Percentiles rank a stretch among this genome's conserved stretches.
Evolutionary conservation across 2,329 filamentous ascomycete genomes (phyloP).

Genomic region (Claviceps paspali): DNA sequence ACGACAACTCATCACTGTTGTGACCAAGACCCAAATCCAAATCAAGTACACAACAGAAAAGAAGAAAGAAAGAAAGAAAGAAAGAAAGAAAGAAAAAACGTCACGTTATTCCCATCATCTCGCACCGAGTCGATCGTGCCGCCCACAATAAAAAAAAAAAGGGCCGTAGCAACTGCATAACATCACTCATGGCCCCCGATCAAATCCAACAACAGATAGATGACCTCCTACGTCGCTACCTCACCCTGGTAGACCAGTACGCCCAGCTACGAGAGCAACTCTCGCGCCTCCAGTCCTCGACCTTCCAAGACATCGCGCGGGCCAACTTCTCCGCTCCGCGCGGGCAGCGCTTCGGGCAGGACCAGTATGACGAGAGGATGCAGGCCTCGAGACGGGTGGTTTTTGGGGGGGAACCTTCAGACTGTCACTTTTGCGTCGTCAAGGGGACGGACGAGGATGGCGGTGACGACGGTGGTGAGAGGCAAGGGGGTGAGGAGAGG

Average conservation of each 20-base stretch:
- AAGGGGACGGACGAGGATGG: too few species aligned
- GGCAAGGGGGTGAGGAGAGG: too few species aligned
- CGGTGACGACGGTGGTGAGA: too few species aligned
- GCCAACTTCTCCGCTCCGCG: constrained; percentile 58
- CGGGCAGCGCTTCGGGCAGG: constrained; percentile 49
- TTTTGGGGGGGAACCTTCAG: not conserved
- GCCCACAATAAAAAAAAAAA: not conserved
- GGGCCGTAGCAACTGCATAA: not conserved
- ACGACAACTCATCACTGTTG: too few species aligned
- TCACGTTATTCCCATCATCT: too few species aligned
- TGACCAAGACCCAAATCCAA: too few species aligned
- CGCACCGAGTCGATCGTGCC: too few species aligned
- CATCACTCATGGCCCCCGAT: constrained; percentile 2
- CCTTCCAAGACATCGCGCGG: constrained; percentile 49
- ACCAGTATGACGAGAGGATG: constrained; percentile 62
- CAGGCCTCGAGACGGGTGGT: constrained; percentile 33
- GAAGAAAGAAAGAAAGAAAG: too few species aligned
- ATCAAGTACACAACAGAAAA: too few species aligned
- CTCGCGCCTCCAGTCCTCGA: constrained; percentile 33
- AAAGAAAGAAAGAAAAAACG: too few species aligned
- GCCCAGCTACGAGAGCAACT: constrained; percentile 41
- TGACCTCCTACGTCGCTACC: constrained; percentile 47
- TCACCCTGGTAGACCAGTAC: constrained; percentile 52
- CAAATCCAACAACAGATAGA: constrained; percentile 34
- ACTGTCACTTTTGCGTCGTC: too few species aligned